phyloP scores from a whole-genome alignment of 2,329 filamentous ascomycete species.

The Trichoderma oligosporum region DNA sequence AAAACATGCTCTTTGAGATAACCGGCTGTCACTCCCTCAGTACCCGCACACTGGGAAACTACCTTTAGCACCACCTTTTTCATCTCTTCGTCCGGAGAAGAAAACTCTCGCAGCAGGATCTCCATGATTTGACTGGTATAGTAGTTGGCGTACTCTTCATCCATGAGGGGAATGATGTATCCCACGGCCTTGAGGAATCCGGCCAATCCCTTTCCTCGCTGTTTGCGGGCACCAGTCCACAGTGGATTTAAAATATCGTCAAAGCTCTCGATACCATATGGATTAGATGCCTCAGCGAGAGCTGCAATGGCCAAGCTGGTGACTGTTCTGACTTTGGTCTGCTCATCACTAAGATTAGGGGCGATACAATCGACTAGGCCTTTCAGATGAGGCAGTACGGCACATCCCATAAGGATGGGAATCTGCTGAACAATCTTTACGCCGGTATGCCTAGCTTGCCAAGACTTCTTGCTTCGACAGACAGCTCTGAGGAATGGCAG shows the following conservation, averaged over 20 bases:
- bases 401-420: slow-evolving; percentile 97
- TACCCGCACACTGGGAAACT: slow-evolving; percentile 90
- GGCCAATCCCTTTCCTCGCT: slow-evolving; percentile 91
- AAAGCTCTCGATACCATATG: slow-evolving; percentile 98
- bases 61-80: slow-evolving; percentile 99
- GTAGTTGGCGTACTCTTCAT: slow-evolving; percentile 99
- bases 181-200: slow-evolving; percentile 97
- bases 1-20: slow-evolving; percentile 95
- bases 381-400: slow-evolving; percentile 90
- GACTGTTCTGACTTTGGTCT: slow-evolving; percentile 95
- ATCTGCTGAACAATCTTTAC: slow-evolving; percentile 99
- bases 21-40: slow-evolving; percentile 87
- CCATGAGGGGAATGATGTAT: slow-evolving; percentile 98
- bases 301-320: slow-evolving; percentile 93
- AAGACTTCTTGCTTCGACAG: slow-evolving; percentile 97
- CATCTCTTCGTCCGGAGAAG: slow-evolving; percentile 98
- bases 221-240: slow-evolving; percentile 94
- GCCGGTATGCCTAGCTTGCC: slow-evolving; percentile 95
- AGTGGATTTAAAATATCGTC: slow-evolving; percentile 96
- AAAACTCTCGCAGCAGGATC: slow-evolving; percentile 91
- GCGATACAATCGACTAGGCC: slow-evolving; percentile 95
- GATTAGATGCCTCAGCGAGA: slow-evolving; percentile 91
- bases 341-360: slow-evolving; percentile 93
- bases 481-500: slow-evolving; percentile 93
- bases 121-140: slow-evolving; percentile 99